Conservation (phyloP, 305 asterid species). For the Rubia occidens region DNA sequence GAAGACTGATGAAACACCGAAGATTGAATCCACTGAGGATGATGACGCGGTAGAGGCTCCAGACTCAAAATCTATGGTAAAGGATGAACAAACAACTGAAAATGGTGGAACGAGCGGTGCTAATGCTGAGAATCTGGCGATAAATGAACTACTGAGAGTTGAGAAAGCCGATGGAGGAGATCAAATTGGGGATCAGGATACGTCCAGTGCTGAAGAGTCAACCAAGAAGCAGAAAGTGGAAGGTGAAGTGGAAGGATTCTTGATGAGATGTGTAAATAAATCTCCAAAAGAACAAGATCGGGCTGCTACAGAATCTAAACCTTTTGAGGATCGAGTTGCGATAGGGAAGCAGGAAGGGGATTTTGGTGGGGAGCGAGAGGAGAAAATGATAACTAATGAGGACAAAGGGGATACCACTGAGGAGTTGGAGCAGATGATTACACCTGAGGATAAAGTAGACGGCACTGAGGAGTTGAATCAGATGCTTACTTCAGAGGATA, state of each 20-base stretch:
- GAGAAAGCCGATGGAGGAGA: constrained; percentile 16
- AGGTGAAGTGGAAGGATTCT: constrained; percentile 6
- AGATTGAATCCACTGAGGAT: constrained; percentile 3
- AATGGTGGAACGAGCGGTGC: neutral
- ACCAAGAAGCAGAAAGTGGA: constrained; percentile 15
- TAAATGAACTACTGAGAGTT: constrained; percentile 10
- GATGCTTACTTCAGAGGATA: neutral
- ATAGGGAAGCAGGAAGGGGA: constrained; percentile 20
- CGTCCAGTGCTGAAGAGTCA: constrained; percentile 14
- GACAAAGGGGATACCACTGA: constrained; percentile 14
- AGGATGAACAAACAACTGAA: constrained; percentile 11
- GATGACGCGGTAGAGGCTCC: neutral
- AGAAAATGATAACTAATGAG: constrained; percentile 3
- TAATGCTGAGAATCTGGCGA: constrained; percentile 11
- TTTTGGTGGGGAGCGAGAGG: neutral
- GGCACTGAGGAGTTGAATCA: neutral
- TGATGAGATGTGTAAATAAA: constrained; percentile 14
- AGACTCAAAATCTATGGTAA: constrained; percentile 3
- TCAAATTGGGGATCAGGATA: neutral
- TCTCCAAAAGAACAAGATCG: constrained; percentile 20
- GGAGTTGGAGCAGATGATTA: neutral
- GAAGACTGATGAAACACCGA: constrained; percentile 20
- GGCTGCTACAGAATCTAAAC: constrained; percentile 17
- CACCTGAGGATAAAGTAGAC: neutral
- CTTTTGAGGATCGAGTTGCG: constrained; percentile 24